Evolutionary conservation across 257 asterid species (phyloP), one percentile per base, ranked within the genome.

Genomic region (Avicennia marina): DNA sequence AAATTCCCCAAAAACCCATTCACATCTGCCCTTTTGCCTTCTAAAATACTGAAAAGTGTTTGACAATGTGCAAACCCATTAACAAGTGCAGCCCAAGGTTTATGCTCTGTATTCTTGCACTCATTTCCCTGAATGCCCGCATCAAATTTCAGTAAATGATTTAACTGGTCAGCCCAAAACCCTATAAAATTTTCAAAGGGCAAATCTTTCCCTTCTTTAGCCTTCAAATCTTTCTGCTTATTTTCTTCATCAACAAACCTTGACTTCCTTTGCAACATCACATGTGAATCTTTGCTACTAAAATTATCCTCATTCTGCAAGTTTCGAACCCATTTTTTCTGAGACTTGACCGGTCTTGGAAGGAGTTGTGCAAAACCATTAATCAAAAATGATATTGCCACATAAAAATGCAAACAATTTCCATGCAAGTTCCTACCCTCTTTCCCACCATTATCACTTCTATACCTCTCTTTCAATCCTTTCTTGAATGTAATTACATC

Each of bases 11-110:
- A 63, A 67, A 93, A 80, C 17, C 83, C 95, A 72, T 81, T 78
- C 51, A 89, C 73, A 57, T 93, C 96, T 41, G 88, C 91, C 67
- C 87, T 84, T 81, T 82, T 93, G 60, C 96, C 94, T 73, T 93
- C 88, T 66, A 89, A 62, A 47, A 86, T 66, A 67, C 74, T 75
- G 29, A 76, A 58, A 64, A 93, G 70, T 10, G 78, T 81, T 77
- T 58, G 74, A 34, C 79, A 72, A 70, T 80, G 85, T 57, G 89
- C 96, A 63, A 78, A 68, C 57, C 72, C 83, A 69, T 60, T 66
- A 60, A 29, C 49, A 41, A 73, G 44, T 15, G 61, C 64, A 26
- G 70, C 56, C 9, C 66, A 32, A 32, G 76, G 60, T 42, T 72
- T 64, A 29, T 18, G 11, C 24, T 67, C 78, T 19, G 45, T 60